phyloP scores from a whole-genome alignment of 2,329 filamentous ascomycete genomes.

The Fusarium sp. region DNA sequence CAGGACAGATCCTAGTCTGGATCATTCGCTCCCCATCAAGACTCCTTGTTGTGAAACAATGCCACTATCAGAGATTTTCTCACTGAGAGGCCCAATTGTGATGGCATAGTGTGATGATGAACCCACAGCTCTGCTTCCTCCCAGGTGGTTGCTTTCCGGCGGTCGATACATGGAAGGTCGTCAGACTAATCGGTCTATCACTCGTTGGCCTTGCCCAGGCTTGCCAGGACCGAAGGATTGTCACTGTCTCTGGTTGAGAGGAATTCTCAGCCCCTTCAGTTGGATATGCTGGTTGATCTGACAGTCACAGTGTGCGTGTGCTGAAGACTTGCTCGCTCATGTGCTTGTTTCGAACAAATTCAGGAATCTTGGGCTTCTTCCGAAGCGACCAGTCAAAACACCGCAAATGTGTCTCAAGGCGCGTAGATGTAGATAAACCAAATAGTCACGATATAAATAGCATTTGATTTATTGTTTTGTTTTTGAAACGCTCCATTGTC shows the following conservation, averaged over 20 bases:
- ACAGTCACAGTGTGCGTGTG: conserved; percentile 19
- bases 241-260: neutral
- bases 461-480: neutral
- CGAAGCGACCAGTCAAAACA: conserved; percentile 10
- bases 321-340: conserved; percentile 15
- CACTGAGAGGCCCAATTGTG: conserved; percentile 27
- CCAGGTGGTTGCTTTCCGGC: conserved; percentile 23
- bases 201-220: conserved; percentile 1
- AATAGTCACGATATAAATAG: neutral
- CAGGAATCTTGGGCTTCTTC: conserved; percentile 18
- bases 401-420: neutral
- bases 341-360: conserved; percentile 27
- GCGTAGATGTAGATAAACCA: conserved; percentile 8
- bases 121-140: conserved; percentile 24
- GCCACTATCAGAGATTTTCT: conserved; percentile 28
- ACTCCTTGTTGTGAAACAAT: conserved; percentile 40
- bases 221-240: neutral
- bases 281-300: neutral
- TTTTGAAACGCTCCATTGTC: neutral
- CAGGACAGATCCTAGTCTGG: conserved; percentile 29
- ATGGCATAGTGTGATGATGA: conserved; percentile 35
- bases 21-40: conserved; percentile 26
- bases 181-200: conserved; percentile 20
- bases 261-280: neutral
- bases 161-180: conserved; percentile 6